Evolutionary conservation across 2,329 filamentous ascomycete species (phyloP).

Genomic region (Daldinia sp.): DNA sequence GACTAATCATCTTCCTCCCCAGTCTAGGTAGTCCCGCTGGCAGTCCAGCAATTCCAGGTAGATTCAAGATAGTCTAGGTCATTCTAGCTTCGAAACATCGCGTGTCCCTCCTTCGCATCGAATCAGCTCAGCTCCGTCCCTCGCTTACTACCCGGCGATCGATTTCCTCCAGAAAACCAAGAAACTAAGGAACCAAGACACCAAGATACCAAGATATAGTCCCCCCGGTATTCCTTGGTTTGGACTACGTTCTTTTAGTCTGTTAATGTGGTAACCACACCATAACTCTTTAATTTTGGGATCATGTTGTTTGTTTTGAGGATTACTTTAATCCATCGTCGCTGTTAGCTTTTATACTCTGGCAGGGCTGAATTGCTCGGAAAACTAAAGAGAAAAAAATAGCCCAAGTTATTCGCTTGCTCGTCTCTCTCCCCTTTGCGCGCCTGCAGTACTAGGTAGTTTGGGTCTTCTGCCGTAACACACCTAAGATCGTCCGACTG

Average conservation of each 20-base stretch:
- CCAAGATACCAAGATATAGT: slow-evolving; percentile 22
- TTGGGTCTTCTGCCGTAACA: slow-evolving; percentile 27
- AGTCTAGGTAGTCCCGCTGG: not conserved
- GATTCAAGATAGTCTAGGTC: not conserved
- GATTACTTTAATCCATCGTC: slow-evolving; percentile 18
- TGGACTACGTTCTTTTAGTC: not conserved
- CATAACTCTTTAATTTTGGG: slow-evolving; percentile 23
- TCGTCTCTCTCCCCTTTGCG: slow-evolving; percentile 12
- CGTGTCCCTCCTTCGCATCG: slow-evolving; percentile 11
- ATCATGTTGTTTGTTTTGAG: slow-evolving; percentile 33
- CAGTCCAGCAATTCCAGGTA: not conserved
- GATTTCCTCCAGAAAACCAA: no score
- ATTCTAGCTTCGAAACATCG: slow-evolving; percentile 13
- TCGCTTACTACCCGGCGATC: slow-evolving; percentile 21
- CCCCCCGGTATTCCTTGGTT: slow-evolving; percentile 22
- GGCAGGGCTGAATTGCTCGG: slow-evolving; percentile 23
- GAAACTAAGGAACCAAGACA: no score
- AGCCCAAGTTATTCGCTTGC: slow-evolving; percentile 12
- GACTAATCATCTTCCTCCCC: slow-evolving; percentile 28
- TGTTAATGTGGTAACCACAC: slow-evolving; percentile 36
- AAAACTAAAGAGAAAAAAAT: not conserved
- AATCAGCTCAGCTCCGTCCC: slow-evolving; percentile 13
- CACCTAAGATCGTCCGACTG: slow-evolving; percentile 40
- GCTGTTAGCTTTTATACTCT: slow-evolving; percentile 15
- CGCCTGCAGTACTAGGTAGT: slow-evolving; percentile 25